Base-by-base conservation (phyloP, 2,329 filamentous ascomycete genomes). In the Diaporthe amygdali region DNA sequence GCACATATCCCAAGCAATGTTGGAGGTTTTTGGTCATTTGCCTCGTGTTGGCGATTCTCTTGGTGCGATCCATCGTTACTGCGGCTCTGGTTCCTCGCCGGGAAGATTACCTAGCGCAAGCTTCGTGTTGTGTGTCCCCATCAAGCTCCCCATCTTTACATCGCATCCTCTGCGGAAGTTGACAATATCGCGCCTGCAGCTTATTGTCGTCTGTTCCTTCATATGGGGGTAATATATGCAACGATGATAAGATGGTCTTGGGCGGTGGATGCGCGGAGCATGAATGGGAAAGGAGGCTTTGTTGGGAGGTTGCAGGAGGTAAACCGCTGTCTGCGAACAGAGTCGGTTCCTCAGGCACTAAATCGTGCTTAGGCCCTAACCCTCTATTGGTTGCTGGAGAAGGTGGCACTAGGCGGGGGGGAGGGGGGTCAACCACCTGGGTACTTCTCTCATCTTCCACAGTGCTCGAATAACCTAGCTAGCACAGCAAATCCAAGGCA, bases 271-370 rank as follows among this genome's bases (percentile, higher is more conserved):
- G 37, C 37, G 37, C 34, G 44, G 44, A 44, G n/a, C 3, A 37
- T 41, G 10, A 47, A 63, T 63, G 41, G 41, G 17, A 32, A 17
- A 37, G 32, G 44, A 64, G 41, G 59, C 59, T 64, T 64, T 49
- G 59, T 64, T 49, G n/a, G 44, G 44, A 47, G 30, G 59, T 63
- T 64, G 59, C 59, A 64, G 44, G 59, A 64, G 59, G 12, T 41
- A 49, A 64, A 27, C 59, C 22, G 59, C 59, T 37, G 41, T 37
- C 44, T 14, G 41, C 30, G 47, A 37, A n/a, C 30, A 64, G 59
- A 25, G 44, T 37, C 30, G 59, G 44, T 64, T 49, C 59, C 59
- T 64, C 41, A 64, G 59, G 59, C 59, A 64, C 59, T 49, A 49
- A 64, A 30, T 64, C 20, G 32, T 49, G 41, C 10, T 49, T 9